Percentiles rank a stretch among this genome's conserved stretches.
Evolutionary conservation across 129 eudicot genomes (phyloP).

Genomic region (Logfia minima): DNA sequence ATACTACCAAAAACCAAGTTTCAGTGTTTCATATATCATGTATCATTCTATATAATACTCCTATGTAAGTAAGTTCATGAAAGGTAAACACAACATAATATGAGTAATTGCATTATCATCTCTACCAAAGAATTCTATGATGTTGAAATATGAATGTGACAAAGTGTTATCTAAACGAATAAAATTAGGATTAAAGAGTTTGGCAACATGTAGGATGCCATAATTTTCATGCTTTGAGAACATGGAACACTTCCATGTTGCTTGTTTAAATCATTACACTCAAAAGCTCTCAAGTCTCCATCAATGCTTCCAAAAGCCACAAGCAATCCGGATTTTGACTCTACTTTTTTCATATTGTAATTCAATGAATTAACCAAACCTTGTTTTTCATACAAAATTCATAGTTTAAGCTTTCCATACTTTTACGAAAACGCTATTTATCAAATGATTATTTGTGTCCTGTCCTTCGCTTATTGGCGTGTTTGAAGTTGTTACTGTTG

Average conservation of each 20-base stretch:
- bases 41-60: too few species aligned
- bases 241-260: conserved; percentile 33
- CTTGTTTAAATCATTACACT: conserved; percentile 27
- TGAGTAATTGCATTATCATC: not conserved
- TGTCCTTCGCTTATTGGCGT: not conserved
- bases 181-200: conserved; percentile 15
- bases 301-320: conserved; percentile 15
- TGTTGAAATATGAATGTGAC: conserved; percentile 23
- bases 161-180: conserved; percentile 4
- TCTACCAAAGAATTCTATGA: conserved; percentile 24
- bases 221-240: conserved; percentile 27
- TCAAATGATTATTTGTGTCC: not conserved
- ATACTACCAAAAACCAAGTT: too few species aligned
- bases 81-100: not conserved
- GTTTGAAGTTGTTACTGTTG: not conserved
- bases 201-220: conserved; percentile 33
- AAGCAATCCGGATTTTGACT: conserved; percentile 16
- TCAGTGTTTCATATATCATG: too few species aligned
- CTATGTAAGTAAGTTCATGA: not conserved
- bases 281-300: conserved; percentile 24
- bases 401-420: too few species aligned
- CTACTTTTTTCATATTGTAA: not conserved
- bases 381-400: not conserved
- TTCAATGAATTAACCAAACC: too few species aligned
- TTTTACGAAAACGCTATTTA: not conserved